These are phyloP conservation scores for Odonthalia washingtoniensis DNA, from an alignment of 31 red algal species.

Conservation along the genomic window DNA sequence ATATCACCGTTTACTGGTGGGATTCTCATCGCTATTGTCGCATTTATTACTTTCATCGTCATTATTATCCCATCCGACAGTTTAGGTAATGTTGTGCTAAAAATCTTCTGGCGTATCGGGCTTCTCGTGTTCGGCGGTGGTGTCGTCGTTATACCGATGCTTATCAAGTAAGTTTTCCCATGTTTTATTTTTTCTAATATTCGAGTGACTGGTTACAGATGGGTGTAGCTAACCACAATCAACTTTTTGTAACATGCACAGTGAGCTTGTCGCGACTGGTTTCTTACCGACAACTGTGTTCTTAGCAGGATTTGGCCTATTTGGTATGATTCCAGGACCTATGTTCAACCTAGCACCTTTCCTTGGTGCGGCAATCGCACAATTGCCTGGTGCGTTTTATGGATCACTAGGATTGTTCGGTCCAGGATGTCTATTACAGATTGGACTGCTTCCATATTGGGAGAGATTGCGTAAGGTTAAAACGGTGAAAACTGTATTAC, in stretches of 20 bases:
- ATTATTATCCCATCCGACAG: constrained; percentile 4
- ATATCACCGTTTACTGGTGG: constrained; percentile 50
- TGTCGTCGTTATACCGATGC: constrained; percentile 75
- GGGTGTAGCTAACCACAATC: neutral
- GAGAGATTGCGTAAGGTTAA: constrained; percentile 45
- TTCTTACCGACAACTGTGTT: constrained; percentile 62
- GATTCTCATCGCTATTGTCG: constrained; percentile 31
- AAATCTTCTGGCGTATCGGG: constrained; percentile 80
- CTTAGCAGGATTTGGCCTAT: constrained; percentile 71
- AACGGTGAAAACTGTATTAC: constrained; percentile 34
- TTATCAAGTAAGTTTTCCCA: constrained; percentile 57
- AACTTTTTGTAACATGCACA: neutral
- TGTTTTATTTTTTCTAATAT: constrained; percentile 2
- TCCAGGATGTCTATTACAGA: constrained; percentile 56
- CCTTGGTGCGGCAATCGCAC: constrained; percentile 62
- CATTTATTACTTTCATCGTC: constrained; percentile 32
- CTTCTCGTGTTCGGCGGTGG: constrained; percentile 79
- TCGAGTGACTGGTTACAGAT: neutral
- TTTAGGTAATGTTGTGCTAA: constrained; percentile 44
- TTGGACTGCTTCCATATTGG: constrained; percentile 81
- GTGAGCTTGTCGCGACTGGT: constrained; percentile 62
- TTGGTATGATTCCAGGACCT: constrained; percentile 70
- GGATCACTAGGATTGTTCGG: constrained; percentile 67
- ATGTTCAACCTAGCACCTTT: constrained; percentile 87
- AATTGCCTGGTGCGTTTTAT: constrained; percentile 51